Conservation (phyloP, 768 basidiomycete species). For the Trametes sanguinea region DNA sequence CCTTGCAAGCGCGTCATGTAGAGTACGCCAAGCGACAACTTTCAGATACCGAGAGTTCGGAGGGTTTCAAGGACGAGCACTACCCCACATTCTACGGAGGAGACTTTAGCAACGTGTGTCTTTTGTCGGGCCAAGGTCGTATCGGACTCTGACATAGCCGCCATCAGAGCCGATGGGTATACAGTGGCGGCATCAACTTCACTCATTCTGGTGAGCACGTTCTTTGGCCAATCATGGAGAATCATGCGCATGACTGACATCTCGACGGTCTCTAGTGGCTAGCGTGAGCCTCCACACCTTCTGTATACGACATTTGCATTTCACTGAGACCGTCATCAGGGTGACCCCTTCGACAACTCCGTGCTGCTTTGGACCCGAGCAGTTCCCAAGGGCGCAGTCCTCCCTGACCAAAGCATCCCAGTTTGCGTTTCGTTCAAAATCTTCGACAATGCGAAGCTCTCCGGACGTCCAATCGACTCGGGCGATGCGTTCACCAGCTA, state of each 20-base stretch:
- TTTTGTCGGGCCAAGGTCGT: slow-evolving; percentile 2
- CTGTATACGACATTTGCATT: neutral
- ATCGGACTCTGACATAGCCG: no score
- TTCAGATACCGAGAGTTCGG: slow-evolving; percentile 31
- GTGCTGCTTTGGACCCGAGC: slow-evolving; percentile 63
- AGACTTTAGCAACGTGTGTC: slow-evolving; percentile 51
- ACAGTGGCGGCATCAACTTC: slow-evolving; percentile 53
- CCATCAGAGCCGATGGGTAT: slow-evolving; percentile 44
- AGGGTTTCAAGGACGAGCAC: slow-evolving; percentile 47
- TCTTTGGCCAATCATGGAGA: no score
- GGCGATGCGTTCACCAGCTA: slow-evolving; percentile 56
- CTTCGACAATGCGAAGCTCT: slow-evolving; percentile 38
- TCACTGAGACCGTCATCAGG: slow-evolving; percentile 33
- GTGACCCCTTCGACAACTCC: slow-evolving; percentile 56
- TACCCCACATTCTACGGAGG: slow-evolving; percentile 52
- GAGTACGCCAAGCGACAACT: slow-evolving; percentile 34
- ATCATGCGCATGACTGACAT: no score
- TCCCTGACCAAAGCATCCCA: slow-evolving; percentile 52
- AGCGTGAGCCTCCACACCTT: slow-evolving; percentile 38
- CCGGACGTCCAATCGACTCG: slow-evolving; percentile 40
- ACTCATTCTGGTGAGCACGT: slow-evolving; percentile 44
- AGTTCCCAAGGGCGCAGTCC: slow-evolving; percentile 33
- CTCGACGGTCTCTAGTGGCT: slow-evolving; percentile 38
- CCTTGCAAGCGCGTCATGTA: slow-evolving; percentile 40
- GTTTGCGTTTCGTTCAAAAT: slow-evolving; percentile 53